Percentiles rank a stretch among this genome's conserved stretches.
These are phyloP conservation scores for Backusella macrospora DNA, from an alignment of 192 early-diverging fungal genomes.

Conservation along the genomic window DNA sequence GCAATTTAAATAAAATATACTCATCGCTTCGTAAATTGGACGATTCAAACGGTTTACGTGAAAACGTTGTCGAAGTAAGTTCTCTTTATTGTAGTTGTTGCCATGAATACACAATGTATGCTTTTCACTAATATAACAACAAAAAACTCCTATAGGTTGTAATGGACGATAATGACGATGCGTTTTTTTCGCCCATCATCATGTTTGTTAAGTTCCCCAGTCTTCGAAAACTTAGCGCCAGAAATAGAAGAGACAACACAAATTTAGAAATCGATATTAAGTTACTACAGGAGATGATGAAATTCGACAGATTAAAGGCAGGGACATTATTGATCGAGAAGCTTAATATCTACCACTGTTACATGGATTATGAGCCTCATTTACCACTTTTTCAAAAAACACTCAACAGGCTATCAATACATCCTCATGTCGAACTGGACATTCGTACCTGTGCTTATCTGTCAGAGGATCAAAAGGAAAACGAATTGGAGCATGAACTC, in stretches of 20 bases:
- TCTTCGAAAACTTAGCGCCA: constrained; percentile 41
- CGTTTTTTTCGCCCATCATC: constrained; percentile 49
- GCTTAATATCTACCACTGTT: constrained; percentile 47
- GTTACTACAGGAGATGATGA: constrained; percentile 47
- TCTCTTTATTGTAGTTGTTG: background rate
- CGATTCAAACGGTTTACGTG: constrained; percentile 41
- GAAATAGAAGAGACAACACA: constrained; percentile 44
- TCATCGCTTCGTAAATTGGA: constrained; percentile 50
- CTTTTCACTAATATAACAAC: background rate
- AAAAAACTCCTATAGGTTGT: constrained; percentile 35
- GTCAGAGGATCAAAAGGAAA: constrained; percentile 25
- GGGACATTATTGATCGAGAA: constrained; percentile 39
- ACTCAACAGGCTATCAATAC: constrained; percentile 26
- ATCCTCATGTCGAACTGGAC: constrained; percentile 32
- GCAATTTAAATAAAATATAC: constrained; percentile 43
- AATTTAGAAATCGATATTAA: constrained; percentile 44
- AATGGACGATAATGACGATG: constrained; percentile 53
- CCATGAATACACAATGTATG: background rate
- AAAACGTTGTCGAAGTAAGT: constrained; percentile 46
- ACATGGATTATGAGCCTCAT: constrained; percentile 45
- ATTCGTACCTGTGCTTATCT: constrained; percentile 36
- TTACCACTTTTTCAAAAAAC: constrained; percentile 29
- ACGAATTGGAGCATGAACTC: background rate
- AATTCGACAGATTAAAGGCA: constrained; percentile 31
- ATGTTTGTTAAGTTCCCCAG: constrained; percentile 57